Evolutionary conservation across 2,329 filamentous ascomycete genomes (phyloP).

Genomic region (Spiromastix sp.): DNA sequence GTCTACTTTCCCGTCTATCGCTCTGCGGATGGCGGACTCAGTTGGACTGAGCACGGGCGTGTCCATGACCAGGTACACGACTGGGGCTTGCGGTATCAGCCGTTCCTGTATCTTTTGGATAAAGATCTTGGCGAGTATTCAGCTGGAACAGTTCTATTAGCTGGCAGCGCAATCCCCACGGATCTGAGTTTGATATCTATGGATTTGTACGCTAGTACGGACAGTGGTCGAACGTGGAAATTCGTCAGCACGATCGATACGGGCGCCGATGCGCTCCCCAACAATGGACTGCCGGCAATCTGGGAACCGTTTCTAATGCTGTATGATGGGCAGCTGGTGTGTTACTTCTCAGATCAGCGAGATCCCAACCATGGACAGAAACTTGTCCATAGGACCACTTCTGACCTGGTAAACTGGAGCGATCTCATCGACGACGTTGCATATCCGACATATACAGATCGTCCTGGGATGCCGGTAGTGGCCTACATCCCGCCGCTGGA

Average conservation of each 20-base stretch:
- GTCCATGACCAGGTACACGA: constrained; percentile 55
- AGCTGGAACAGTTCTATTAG: constrained; percentile 52
- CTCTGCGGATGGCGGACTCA: constrained; percentile 44
- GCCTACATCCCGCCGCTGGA: constrained; percentile 47
- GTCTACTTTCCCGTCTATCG: constrained; percentile 43
- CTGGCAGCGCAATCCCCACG: constrained; percentile 45
- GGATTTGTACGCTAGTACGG: constrained; percentile 56
- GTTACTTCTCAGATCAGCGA: constrained; percentile 64
- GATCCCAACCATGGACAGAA: constrained; percentile 56
- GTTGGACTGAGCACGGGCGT: constrained; percentile 53
- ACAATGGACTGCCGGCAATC: constrained; percentile 57
- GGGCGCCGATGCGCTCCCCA: constrained; percentile 51
- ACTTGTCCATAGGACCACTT: constrained; percentile 52
- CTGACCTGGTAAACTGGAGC: constrained; percentile 51
- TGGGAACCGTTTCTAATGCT: constrained; percentile 62
- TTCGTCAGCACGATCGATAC: constrained; percentile 57
- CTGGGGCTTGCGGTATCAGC: constrained; percentile 59
- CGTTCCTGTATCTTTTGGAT: constrained; percentile 55
- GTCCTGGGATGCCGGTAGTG: constrained; percentile 60
- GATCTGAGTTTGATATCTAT: constrained; percentile 55
- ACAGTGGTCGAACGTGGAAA: constrained; percentile 53
- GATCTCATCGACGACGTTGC: constrained; percentile 51
- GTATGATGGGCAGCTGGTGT: constrained; percentile 49
- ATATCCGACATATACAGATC: constrained; percentile 44
- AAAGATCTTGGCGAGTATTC: constrained; percentile 46